Base-by-base conservation (phyloP, 208 protist genomes). In the Acanthamoeba lenticulata region DNA sequence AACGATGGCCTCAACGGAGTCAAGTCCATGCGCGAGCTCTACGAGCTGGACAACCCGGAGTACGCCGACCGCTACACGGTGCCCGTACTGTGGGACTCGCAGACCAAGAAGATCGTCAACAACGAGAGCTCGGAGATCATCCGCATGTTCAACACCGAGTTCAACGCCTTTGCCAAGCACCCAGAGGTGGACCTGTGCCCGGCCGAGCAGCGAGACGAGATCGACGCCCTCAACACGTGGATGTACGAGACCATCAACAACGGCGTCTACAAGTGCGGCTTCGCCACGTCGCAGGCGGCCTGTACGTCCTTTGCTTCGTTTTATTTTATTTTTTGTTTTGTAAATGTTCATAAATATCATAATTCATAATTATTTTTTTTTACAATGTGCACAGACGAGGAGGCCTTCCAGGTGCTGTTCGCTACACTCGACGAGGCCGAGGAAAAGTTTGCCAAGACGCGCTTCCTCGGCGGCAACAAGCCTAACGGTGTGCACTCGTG, bases 41-140 rank as follows among this genome's bases (percentile, higher is more conserved):
- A 98, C 94, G 34, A 77, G 52, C 40, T 79, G 49, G 2, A 45
- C 21, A 27, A 96, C 21, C 47, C 91, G 60, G 44, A 96, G 32
- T 97, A 97, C 49, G 45, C 44, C 34, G 95, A 94, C 27, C 62
- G 74, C 5, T 86, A 94, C 95, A 98, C 98, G 32, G 97, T 98
- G 17, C 98, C 98, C 17, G 89, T 99, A 24, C 96, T 99, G n/a
- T 99, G 96, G 67, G 98, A 99, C 95, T 97, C 96, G 45, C 93
- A 98, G 92, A 97, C 92, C 24, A 93, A 93, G 21, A 97, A 91
- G 6, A 98, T 99, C 94, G 98, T 99, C 55, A 98, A 98, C 96
- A 99, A 99, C 95, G 98, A 98, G 93, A 98, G 96, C 62, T 96
- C 95, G 19, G 98, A 98, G 62, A 98, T 98, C 96, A 97, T 98